Evolutionary conservation across 768 basidiomycete genomes (phyloP), one percentile per base, ranked within the genome.

Genomic region (Tulasnella sp.): DNA sequence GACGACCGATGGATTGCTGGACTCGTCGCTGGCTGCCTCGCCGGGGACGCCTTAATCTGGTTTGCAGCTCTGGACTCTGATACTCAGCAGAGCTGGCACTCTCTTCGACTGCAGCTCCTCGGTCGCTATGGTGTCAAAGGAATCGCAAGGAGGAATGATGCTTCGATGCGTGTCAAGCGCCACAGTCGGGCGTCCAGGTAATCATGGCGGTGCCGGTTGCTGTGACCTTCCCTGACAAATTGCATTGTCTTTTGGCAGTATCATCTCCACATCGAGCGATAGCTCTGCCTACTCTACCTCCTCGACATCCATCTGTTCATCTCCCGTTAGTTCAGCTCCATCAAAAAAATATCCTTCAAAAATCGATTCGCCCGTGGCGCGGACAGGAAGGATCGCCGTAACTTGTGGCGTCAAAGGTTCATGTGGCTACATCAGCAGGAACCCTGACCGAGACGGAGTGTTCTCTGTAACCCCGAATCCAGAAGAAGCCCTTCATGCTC

Each of bases 1-100:
- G 70, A 71, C 70, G 42, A 71, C 70, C 15, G 23, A 39, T 71
- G 70, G 70, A 71, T 71, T 18, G 70, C 70, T 10, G 70, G 70
- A 37, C 70, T 71, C 1, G 70, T 71, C n/a, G 70, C 70, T 35
- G 42, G 35, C 37, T 44, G 35, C 70, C 32, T 71, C 10, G 10
- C 5, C 42, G 70, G 70, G 20, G 70, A 71, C 15, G 70, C 70
- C 5, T 71, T 71, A 26, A 10, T 37, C 2, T 71, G 70, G 70
- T 71, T 71, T 32, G 70, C 70, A 3, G 42, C 37, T 23, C 70
- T 71, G 32, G 70, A 71, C 42, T 18, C 37, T 2, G 32, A 11
- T 15, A 23, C 42, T 9, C 70, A 71, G 42, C 16, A 37, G 70
- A 71, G 42, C 42, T 71, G 70, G 70, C 42, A 37, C 16, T 23